A percentile compares a stretch with the other conserved stretches of the same genome.
These are phyloP conservation scores for Tolypocladium tropicale DNA, from an alignment of 2,329 filamentous ascomycete species.

Conservation along the genomic window DNA sequence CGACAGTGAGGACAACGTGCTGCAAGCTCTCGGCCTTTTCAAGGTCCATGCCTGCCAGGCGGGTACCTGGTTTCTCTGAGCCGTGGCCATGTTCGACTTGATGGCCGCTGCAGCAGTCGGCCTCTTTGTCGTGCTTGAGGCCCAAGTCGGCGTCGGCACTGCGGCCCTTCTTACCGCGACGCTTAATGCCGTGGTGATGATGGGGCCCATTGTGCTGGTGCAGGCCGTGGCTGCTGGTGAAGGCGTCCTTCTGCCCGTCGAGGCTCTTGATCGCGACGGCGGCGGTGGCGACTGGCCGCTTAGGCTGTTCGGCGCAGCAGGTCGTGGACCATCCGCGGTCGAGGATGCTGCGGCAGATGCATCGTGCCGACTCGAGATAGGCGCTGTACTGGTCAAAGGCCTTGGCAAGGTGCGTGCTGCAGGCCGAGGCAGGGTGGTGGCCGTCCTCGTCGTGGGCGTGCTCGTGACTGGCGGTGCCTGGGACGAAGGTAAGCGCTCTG, in stretches of 20 bases:
- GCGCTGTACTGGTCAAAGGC: slow-evolving; percentile 23
- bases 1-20: slow-evolving; percentile 16
- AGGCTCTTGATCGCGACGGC: background rate
- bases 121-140: slow-evolving; percentile 2
- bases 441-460: slow-evolving; percentile 17
- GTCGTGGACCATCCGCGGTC: slow-evolving; percentile 14
- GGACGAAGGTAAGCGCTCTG: background rate
- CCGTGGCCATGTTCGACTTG: slow-evolving; percentile 2
- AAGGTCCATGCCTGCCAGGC: slow-evolving; percentile 7
- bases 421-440: slow-evolving; percentile 15
- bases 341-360: slow-evolving; percentile 24
- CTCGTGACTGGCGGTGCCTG: slow-evolving; percentile 9
- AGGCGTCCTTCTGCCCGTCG: background rate
- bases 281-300: background rate
- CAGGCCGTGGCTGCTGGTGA: slow-evolving; percentile 2
- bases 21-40: slow-evolving; percentile 16
- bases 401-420: slow-evolving; percentile 18
- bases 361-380: slow-evolving; percentile 25
- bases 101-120: slow-evolving; percentile 5
- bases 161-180: slow-evolving; percentile 8
- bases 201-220: slow-evolving; percentile 5
- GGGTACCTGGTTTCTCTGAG: background rate
- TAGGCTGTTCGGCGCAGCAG: slow-evolving; percentile 14
- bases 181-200: slow-evolving; percentile 12
- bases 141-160: slow-evolving; percentile 3